Evolutionary conservation across 176 grass and related monocot genomes (phyloP), one percentile per base, ranked within the genome.

Genomic region (Olyra latifolia): DNA sequence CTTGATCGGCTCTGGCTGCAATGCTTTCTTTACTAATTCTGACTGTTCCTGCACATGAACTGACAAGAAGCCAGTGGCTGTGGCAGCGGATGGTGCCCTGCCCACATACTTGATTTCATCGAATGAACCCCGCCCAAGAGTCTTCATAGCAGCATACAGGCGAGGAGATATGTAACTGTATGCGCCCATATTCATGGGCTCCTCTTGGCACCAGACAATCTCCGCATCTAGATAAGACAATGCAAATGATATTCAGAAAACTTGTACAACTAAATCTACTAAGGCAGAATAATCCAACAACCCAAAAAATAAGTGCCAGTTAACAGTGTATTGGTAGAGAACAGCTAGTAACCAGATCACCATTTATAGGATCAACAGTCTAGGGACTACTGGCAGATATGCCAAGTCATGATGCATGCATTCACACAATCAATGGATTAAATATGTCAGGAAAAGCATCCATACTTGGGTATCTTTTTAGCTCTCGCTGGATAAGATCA

Each of bases 101-200:
- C 95, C 95, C 5, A 66, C 83, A 24, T 98, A 98, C 78, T 98
- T 98, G 86, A 98, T 94, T 72, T 98, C 91, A 29, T 98, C 95
- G 30, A 88, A 80, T 1, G 71, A 77, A 20, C 95, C 95, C 8
- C 89, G 75, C 10, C 89, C 82, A 8, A 98, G 87, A 20, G 54
- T 79, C 87, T 81, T 94, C 89, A 94, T 98, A 49, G 95, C 90
- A 1, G 92, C 90, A 23, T 73, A 89, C 5, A 98, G 66, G 42
- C 92, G 87, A 69, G 87, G 95, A n/a, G 41, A 54, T 63, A 98
- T 91, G 55, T 98, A 98, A 47, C 69, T 91, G 76, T 86, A 97
- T 30, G 92, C 87, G 2, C 95, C 95, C 95, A 97, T 97, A 62
- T 97, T 97, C 95, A 97, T 97, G 1, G 95, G 95, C 69, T 97